phyloP scores from a whole-genome alignment of 805 yeast species.

The Tetrapisispora namnaoensis region DNA sequence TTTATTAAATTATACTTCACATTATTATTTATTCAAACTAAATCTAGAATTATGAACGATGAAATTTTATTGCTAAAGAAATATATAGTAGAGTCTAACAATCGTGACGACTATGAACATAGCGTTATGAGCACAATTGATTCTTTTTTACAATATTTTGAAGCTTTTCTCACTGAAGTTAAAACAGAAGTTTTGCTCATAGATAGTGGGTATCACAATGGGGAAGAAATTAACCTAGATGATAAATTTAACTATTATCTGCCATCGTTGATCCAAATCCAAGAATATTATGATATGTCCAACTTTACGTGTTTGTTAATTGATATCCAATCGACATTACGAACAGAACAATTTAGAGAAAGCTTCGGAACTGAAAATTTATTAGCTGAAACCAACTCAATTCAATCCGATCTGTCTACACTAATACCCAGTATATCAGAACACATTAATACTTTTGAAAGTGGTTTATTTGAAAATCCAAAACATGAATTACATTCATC shows the following conservation, averaged over 20 bases:
- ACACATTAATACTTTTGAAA: background rate
- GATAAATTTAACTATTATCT: slow-evolving; percentile 1
- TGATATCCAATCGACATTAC: slow-evolving; percentile 18
- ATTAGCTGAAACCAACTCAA: background rate
- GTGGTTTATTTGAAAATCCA: background rate
- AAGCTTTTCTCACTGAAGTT: background rate
- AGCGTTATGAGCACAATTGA: background rate
- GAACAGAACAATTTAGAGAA: background rate
- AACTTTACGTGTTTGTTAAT: slow-evolving; percentile 28
- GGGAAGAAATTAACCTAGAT: background rate
- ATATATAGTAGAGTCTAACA: background rate
- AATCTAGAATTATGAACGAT: background rate
- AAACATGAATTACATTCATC: background rate
- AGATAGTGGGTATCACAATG: background rate
- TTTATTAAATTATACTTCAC: background rate
- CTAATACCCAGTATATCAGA: background rate
- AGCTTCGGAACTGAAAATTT: background rate
- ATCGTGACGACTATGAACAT: background rate
- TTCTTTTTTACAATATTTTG: background rate
- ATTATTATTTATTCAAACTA: background rate
- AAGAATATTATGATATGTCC: slow-evolving; percentile 57
- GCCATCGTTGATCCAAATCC: slow-evolving; percentile 31
- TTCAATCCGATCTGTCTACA: background rate
- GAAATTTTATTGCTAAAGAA: background rate
- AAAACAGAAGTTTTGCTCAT: background rate